A percentile compares a stretch with the other conserved stretches of the same genome.
Conservation (phyloP, 306 rosid species). For the Glycine latifolia region DNA sequence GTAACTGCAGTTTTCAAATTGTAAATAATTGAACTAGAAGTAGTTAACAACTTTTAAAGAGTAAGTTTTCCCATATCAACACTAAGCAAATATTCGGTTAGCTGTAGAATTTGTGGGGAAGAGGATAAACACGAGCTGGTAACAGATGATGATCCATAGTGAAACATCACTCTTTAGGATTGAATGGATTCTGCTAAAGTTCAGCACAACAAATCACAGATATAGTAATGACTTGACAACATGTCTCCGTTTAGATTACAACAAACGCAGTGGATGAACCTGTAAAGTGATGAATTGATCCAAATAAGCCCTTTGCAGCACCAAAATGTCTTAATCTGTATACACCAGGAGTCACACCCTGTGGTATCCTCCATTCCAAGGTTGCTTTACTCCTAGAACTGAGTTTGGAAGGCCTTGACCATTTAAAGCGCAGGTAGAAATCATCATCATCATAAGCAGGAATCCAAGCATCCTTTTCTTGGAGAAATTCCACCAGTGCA, state of each 20-base stretch:
- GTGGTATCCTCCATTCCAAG: conserved; percentile 88
- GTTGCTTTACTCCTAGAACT: conserved; percentile 76
- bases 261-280: conserved; percentile 87
- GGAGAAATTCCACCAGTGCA: conserved; percentile 80
- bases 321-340: conserved; percentile 85
- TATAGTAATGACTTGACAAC: background rate
- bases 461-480: conserved; percentile 67
- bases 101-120: too few species aligned
- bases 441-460: conserved; percentile 92
- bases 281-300: conserved; percentile 77
- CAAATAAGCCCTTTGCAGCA: conserved; percentile 72
- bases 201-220: conserved; percentile 13
- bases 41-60: too few species aligned
- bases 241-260: conserved; percentile 53
- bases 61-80: too few species aligned
- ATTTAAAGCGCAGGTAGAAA: conserved; percentile 83
- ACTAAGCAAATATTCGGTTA: too few species aligned
- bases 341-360: conserved; percentile 67
- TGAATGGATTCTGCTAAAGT: conserved; percentile 16
- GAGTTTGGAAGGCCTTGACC: conserved; percentile 79
- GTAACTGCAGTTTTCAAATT: too few species aligned
- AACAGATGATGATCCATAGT: background rate
- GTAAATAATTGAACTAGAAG: too few species aligned
- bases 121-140: background rate
- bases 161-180: background rate